Base-by-base conservation (phyloP, 805 yeast genomes). In the Nakazawaea molendinolei region DNA sequence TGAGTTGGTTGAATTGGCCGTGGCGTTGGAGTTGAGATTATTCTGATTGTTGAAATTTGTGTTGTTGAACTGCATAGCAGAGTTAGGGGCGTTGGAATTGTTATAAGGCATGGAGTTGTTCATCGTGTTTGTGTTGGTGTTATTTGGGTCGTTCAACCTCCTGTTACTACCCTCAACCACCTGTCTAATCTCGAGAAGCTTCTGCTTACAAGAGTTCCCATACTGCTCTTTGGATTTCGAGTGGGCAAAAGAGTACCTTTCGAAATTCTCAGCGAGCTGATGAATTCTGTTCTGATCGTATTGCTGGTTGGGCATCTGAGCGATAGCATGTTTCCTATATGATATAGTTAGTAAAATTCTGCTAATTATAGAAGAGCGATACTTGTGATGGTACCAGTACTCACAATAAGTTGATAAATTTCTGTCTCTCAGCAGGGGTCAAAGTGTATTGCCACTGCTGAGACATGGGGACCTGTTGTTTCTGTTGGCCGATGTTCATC, bases 241-340 rank as follows among this genome's bases (percentile, higher is more conserved):
- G 39, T 75, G 75, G 38, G 68, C 65, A 51, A 68, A 81, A 17
- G 86, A 71, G 46, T 67, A 74, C 40, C 76, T 72, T 51, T 82
- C 92, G 46, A 78, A 80, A 49, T 80, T 85, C 47, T 76, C 80
- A 4, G 87, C 86, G 46, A 76, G 63, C 3, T 66, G 56, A 21
- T 38, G 41, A 26, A 38, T 33, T 14, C 36, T 29, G 4, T 18
- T 24, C 32, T 23, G 41, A 22, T 33, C 34, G 25, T 38, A 38
- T 16, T 31, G 39, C 19, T 38, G 40, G 23, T 38, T 38, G 5
- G 41, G 41, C 38, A 33, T 38, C 28, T 38, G 41, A 6, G 34
- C 23, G 21, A 33, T 33, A 10, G 41, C 41, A 29, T 33, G 37
- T 38, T 38, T 38, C 15, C 41, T 38, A 14, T 8, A 13, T 17